Evolutionary conservation across 768 basidiomycete species (phyloP).

Genomic region (Serendipita sp.): DNA sequence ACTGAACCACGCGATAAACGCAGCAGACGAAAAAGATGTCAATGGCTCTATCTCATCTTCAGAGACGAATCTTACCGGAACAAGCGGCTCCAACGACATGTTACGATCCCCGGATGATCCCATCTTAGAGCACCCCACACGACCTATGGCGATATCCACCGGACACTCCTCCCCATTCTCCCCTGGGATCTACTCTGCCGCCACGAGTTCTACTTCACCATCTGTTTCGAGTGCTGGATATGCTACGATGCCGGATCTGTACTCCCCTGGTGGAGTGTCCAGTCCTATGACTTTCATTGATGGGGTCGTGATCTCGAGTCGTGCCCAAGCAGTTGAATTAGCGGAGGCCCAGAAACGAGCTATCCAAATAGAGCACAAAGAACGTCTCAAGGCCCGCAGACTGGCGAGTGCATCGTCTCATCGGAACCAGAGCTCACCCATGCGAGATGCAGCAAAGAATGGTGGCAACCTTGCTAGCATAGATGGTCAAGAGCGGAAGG

Average conservation of each 20-base stretch:
- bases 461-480: background rate
- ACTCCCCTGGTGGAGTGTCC: background rate
- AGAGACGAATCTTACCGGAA: background rate
- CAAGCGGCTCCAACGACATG: background rate
- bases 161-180: background rate
- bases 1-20: background rate
- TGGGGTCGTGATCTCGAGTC: background rate
- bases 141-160: background rate
- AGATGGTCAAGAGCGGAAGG: background rate
- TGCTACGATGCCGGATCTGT: background rate
- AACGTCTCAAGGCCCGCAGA: background rate
- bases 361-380: background rate
- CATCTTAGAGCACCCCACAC: background rate
- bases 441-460: background rate
- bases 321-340: conserved; percentile 1
- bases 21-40: background rate
- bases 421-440: background rate
- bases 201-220: background rate
- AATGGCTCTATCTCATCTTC: background rate
- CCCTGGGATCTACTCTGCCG: background rate
- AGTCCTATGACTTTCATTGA: background rate
- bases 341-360: background rate
- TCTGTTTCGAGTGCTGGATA: background rate
- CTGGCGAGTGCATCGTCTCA: background rate
- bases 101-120: background rate